Conservation (phyloP, 1,284 basidiomycete genomes). For the Apiotrichum montevideense region DNA sequence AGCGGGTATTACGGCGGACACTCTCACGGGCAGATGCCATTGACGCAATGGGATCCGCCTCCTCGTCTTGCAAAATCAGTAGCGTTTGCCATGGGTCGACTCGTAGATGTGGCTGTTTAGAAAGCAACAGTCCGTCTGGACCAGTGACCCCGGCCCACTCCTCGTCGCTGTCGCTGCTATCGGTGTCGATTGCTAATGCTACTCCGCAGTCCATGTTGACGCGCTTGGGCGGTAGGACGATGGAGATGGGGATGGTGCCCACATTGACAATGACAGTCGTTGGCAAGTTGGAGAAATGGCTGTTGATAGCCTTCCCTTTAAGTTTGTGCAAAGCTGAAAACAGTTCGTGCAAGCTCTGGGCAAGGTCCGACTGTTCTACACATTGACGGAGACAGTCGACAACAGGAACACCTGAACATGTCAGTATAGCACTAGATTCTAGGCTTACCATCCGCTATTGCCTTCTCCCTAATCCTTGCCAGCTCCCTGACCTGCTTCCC, state of each 20-base stretch:
- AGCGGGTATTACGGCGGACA: neutral
- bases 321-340: slow-evolving; percentile 48
- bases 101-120: slow-evolving; percentile 21
- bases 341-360: slow-evolving; percentile 63
- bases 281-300: slow-evolving; percentile 46
- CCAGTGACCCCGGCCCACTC: slow-evolving; percentile 5
- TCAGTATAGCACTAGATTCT: neutral
- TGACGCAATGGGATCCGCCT: slow-evolving; percentile 1
- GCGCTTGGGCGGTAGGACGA: slow-evolving; percentile 68
- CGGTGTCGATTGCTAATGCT: slow-evolving; percentile 47
- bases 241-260: slow-evolving; percentile 65
- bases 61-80: slow-evolving; percentile 55
- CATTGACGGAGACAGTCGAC: slow-evolving; percentile 29
- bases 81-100: slow-evolving; percentile 90
- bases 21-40: neutral
- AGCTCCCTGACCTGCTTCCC: slow-evolving; percentile 67
- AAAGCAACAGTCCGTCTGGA: slow-evolving; percentile 9
- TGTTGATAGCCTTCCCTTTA: slow-evolving; percentile 59
- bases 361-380: slow-evolving; percentile 62
- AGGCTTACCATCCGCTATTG: slow-evolving; percentile 35
- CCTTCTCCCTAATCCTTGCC: slow-evolving; percentile 61
- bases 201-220: slow-evolving; percentile 48
- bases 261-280: slow-evolving; percentile 68
- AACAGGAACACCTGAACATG: slow-evolving; percentile 25
- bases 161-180: slow-evolving; percentile 50